phyloP scores from a whole-genome alignment of 176 grass and related monocot genomes.

The Eragrostis curvula region DNA sequence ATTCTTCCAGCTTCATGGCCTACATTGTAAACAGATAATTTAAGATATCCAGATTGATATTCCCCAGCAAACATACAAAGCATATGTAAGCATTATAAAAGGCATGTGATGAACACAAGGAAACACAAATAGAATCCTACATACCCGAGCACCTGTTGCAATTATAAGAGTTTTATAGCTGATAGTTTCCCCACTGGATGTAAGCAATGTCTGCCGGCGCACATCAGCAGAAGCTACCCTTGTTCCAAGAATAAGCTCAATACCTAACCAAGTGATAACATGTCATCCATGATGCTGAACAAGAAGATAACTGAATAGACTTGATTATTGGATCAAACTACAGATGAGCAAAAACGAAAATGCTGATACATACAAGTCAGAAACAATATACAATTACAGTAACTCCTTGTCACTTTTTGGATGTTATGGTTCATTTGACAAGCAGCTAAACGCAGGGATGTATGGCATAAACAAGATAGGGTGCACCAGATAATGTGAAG shows the following conservation, averaged over 20 bases:
- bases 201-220: conserved; percentile 54
- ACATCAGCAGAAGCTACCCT: conserved; percentile 66
- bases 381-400: not conserved
- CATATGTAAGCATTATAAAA: not conserved
- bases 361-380: not conserved
- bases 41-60: not conserved
- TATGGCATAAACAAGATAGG: not conserved
- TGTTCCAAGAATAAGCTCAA: conserved; percentile 79
- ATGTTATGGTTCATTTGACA: not conserved
- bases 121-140: conserved; percentile 12
- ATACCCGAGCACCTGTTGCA: conserved; percentile 87
- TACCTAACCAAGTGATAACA: conserved; percentile 43
- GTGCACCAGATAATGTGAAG: not conserved
- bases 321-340: not conserved
- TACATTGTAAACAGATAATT: conserved; percentile 24
- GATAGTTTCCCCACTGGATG: conserved; percentile 63
- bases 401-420: not conserved
- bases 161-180: conserved; percentile 79
- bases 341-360: not conserved
- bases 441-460: not conserved
- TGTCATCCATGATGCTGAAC: not conserved
- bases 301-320: not conserved
- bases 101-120: not conserved
- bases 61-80: not conserved
- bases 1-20: conserved; percentile 81